Percentiles rank a stretch among this genome's conserved stretches.
Evolutionary conservation across 1,284 basidiomycete species (phyloP).

Genomic region (Heterobasidion irregulare): DNA sequence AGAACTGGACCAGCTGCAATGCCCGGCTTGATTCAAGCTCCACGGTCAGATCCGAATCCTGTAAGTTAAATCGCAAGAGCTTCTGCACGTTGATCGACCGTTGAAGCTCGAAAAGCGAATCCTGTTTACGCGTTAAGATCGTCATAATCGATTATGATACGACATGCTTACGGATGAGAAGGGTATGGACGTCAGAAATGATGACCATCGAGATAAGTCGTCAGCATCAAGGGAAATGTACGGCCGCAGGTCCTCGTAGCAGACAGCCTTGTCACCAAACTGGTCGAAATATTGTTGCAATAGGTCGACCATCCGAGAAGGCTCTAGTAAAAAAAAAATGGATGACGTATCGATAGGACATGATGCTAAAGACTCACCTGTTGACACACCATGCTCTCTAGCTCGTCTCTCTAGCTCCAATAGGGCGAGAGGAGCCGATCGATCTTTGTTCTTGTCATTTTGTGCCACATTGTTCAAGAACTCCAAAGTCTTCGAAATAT

Average conservation of each 20-base stretch:
- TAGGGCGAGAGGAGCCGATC: conserved; percentile 62
- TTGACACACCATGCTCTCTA: conserved; percentile 34
- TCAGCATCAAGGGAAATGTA: conserved; percentile 46
- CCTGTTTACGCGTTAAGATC: conserved; percentile 23
- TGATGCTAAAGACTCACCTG: conserved; percentile 24
- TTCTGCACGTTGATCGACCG: conserved; percentile 67
- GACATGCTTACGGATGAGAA: conserved; percentile 37
- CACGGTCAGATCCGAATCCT: conserved; percentile 35
- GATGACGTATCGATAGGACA: not conserved
- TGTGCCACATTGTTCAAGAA: conserved; percentile 50
- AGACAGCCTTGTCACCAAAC: conserved; percentile 76
- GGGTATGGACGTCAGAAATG: conserved; percentile 41
- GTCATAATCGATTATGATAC: not conserved
- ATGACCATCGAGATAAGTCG: conserved; percentile 41
- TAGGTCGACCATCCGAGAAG: conserved; percentile 31
- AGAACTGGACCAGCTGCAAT: conserved; percentile 45
- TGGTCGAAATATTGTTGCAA: conserved; percentile 62
- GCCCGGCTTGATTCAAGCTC: conserved; percentile 49
- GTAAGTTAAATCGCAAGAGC: conserved; percentile 52
- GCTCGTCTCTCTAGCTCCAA: conserved; percentile 65
- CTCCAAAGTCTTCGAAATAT: conserved; percentile 36
- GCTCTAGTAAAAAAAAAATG: conserved; percentile 25
- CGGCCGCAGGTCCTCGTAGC: conserved; percentile 75
- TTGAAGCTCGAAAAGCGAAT: conserved; percentile 38
- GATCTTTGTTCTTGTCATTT: conserved; percentile 58